Evolutionary conservation across 1,139 yeast species (phyloP).

Genomic region (Barnettozyma hawaiiensis): DNA sequence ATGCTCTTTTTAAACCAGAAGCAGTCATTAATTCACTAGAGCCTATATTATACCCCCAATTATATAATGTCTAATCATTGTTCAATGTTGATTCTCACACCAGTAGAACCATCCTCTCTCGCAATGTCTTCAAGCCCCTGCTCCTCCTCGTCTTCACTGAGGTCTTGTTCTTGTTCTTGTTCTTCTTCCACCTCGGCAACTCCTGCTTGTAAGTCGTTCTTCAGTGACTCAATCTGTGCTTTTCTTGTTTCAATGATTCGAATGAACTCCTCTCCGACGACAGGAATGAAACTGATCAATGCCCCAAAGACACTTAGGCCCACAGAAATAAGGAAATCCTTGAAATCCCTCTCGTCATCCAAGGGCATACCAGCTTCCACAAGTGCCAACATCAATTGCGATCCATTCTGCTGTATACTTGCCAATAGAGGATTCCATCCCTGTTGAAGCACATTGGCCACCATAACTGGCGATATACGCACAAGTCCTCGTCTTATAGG

Average conservation of each 20-base stretch:
- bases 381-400: background rate
- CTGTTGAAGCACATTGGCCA: background rate
- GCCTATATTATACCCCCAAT: too few species aligned
- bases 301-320: background rate
- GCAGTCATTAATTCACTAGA: too few species aligned
- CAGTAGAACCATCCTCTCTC: constrained; percentile 4
- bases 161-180: too few species aligned
- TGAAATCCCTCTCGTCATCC: background rate
- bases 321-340: background rate
- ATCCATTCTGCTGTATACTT: background rate
- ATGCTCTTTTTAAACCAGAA: too few species aligned
- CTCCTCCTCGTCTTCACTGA: too few species aligned
- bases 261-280: background rate
- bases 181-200: background rate
- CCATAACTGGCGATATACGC: background rate
- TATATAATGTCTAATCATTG: background rate
- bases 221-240: background rate
- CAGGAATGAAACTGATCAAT: constrained; percentile 3
- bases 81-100: background rate
- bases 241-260: constrained; percentile 3
- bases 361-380: constrained; percentile 1
- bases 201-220: background rate
- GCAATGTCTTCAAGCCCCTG: background rate
- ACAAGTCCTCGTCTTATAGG: background rate
- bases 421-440: background rate